phyloP scores from a whole-genome alignment of 1,284 basidiomycete genomes.

The Spongispora temasekensis region DNA sequence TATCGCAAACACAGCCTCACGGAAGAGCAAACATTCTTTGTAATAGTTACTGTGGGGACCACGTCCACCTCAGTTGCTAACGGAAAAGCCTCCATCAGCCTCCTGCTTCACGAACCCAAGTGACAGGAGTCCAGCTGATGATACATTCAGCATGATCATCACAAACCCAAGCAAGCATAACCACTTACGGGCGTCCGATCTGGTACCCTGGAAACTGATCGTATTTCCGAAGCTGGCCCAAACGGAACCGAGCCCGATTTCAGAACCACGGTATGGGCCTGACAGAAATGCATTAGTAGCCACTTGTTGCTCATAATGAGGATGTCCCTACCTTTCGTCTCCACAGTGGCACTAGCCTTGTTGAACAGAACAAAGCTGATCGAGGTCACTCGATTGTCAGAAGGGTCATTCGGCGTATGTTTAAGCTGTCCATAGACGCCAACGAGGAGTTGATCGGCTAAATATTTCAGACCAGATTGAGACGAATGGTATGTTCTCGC shows the following conservation, averaged over 20 bases:
- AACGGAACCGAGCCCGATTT: background rate
- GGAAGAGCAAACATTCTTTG: too few species aligned
- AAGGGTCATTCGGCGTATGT: background rate
- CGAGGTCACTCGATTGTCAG: background rate
- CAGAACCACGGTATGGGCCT: background rate
- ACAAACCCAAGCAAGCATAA: too few species aligned
- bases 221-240: background rate
- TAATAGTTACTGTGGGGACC: too few species aligned
- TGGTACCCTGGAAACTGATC: background rate
- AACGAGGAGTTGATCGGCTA: background rate
- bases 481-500: background rate
- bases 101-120: background rate
- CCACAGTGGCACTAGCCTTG: background rate
- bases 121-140: background rate
- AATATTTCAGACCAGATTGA: background rate
- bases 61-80: too few species aligned
- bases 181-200: background rate
- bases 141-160: too few species aligned
- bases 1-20: too few species aligned
- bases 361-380: background rate
- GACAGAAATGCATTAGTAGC: background rate
- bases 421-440: background rate
- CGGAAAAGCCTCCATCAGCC: too few species aligned
- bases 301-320: background rate
- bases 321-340: background rate